Base-by-base conservation (phyloP, 2,329 filamentous ascomycete genomes). In the Periconia sp. region DNA sequence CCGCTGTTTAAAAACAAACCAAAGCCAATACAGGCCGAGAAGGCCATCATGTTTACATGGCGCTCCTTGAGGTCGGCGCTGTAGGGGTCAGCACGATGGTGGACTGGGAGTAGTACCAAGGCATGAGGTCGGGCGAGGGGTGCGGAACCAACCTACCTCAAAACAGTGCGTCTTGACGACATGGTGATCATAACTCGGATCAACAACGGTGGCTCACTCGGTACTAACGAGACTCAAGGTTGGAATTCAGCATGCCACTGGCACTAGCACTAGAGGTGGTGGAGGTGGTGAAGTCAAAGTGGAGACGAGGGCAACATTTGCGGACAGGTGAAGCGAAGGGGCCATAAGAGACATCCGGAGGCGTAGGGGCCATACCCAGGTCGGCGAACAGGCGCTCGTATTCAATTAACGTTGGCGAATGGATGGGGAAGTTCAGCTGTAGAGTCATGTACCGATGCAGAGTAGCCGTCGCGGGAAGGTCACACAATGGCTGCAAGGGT, bases 1-100 rank as follows among this genome's bases (percentile, higher is more conserved):
- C 74, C 74, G 8, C 69, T 69, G 40, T 71, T 68, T 5, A 75
- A 57, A 49, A 75, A 75, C 13, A 75, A 60, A 3, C 74, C 73
- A 31, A 74, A 73, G 50, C 70, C 68, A 48, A 73, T 65, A 50
- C 65, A 71, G 44, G 65, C 65, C 11, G 65, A 68, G 49, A 75
- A 72, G 23, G 68, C 66, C 63, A 75, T 74, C 70, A 74, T 73
- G 55, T 72, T 72, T 18, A 66, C 64, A 65, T 66, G 64, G 33
- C 64, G 61, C 57, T 66, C 64, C 49, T 66, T 65, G 35, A 66
- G 55, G 35, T 64, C 57, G 35, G 62, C 57, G 43, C 63, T 66
- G 23, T 42, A 20, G 7, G 18, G 30, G 23, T 49, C n/a, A 52
- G 50, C 49, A 27, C 23, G 23, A 27, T 27, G 41, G 35, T 17